These are phyloP conservation scores for Chrysoporthe austroafricana DNA, from an alignment of 2,329 filamentous ascomycete genomes.

Conservation along the genomic window DNA sequence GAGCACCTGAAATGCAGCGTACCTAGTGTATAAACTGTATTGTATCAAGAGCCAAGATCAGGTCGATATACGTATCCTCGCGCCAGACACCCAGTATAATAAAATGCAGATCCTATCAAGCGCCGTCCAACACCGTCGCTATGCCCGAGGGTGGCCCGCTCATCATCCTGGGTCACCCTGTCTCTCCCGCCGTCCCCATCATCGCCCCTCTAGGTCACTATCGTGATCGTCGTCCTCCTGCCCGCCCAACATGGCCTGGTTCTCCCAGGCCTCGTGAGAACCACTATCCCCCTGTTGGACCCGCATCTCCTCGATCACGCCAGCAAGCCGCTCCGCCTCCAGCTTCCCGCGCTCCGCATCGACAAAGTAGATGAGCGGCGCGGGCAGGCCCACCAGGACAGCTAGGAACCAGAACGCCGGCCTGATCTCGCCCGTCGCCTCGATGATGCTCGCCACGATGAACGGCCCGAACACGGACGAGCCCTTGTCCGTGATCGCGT, in stretches of 20 bases:
- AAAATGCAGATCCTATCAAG: not conserved
- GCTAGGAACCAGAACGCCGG: slow-evolving; percentile 93
- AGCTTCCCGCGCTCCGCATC: slow-evolving; percentile 78
- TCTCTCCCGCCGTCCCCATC: not conserved
- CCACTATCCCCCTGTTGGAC: slow-evolving; percentile 18
- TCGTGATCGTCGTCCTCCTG: slow-evolving; percentile 31
- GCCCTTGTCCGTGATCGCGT: slow-evolving; percentile 97
- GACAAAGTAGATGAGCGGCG: slow-evolving; percentile 83
- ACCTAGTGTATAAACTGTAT: not conserved
- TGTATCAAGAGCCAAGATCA: not conserved
- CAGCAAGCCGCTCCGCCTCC: slow-evolving; percentile 68
- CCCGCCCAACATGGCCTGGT: slow-evolving; percentile 29
- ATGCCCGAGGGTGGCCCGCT: not conserved
- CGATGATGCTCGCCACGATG: slow-evolving; percentile 91
- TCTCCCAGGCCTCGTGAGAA: slow-evolving; percentile 15
- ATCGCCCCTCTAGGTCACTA: slow-evolving; percentile 1
- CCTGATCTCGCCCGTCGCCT: slow-evolving; percentile 77
- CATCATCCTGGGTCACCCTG: not conserved
- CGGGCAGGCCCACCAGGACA: slow-evolving; percentile 79
- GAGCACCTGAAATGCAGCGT: not conserved
- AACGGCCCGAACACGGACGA: slow-evolving; percentile 92
- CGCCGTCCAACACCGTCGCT: slow-evolving; percentile 11
- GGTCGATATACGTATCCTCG: not conserved
- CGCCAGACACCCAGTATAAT: not conserved
- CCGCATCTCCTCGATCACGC: slow-evolving; percentile 59